phyloP scores from a whole-genome alignment of 176 grass and related monocot genomes.

The Avena sativa region DNA sequence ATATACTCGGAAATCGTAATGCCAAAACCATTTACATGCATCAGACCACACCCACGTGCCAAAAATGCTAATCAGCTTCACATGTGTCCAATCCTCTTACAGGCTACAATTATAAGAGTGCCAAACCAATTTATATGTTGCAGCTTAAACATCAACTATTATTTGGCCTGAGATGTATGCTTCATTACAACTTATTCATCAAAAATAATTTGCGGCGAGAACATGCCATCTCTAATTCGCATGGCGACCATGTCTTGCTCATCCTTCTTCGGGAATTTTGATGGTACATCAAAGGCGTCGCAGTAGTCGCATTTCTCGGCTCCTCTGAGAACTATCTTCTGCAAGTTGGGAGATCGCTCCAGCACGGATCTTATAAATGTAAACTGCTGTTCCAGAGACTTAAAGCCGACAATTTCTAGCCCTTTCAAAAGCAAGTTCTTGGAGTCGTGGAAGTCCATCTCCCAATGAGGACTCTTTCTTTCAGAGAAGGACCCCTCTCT shows the following conservation, averaged over 20 bases:
- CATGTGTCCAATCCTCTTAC: neutral
- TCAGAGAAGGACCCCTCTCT: neutral
- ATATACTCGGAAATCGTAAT: neutral
- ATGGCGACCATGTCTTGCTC: neutral
- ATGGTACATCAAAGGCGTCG: neutral
- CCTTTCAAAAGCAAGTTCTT: neutral
- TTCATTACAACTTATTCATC: neutral
- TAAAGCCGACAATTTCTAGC: neutral
- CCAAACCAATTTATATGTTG: neutral
- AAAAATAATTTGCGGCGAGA: neutral
- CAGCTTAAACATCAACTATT: neutral
- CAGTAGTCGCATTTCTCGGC: neutral
- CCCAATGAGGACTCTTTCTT: neutral
- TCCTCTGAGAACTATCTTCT: neutral
- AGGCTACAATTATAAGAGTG: neutral
- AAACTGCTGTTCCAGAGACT: neutral
- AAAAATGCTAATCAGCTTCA: neutral
- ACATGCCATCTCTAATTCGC: neutral
- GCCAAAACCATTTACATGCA: neutral
- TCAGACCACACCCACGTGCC: neutral
- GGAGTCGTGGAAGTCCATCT: neutral
- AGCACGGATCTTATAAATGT: neutral
- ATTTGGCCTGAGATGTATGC: neutral
- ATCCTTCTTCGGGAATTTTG: neutral
- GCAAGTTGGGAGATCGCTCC: slow-evolving; percentile 13